Percentiles rank a stretch among this genome's conserved stretches.
These are phyloP conservation scores for Scenedesmus sp. DNA, from an alignment of 163 green algal genomes.

Conservation along the genomic window DNA sequence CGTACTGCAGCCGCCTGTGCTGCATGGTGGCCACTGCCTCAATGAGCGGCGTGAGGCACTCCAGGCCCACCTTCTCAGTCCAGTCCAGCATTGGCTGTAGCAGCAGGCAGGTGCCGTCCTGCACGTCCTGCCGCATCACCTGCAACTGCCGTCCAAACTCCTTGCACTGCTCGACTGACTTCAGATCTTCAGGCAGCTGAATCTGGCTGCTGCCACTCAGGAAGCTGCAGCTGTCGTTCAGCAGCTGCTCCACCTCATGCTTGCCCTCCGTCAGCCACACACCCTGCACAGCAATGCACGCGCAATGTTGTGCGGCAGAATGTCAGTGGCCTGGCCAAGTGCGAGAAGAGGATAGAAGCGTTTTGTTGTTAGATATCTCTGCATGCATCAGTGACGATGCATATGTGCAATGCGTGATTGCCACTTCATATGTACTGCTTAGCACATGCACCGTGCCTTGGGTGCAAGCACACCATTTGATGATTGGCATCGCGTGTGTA, in stretches of 20 bases:
- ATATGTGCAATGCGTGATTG: too few species aligned
- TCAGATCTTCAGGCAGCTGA: not conserved
- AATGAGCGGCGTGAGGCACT: not conserved
- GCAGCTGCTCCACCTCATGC: slow-evolving; percentile 16
- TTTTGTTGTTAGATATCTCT: too few species aligned
- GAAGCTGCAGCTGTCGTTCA: not conserved
- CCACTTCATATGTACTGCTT: too few species aligned
- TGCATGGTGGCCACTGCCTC: not conserved
- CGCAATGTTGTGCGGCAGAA: not conserved
- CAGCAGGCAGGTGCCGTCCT: not conserved
- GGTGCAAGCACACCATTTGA: too few species aligned
- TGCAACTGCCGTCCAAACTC: not conserved
- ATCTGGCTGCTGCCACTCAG: not conserved
- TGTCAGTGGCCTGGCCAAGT: too few species aligned
- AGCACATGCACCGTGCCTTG: too few species aligned
- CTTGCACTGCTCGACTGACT: not conserved
- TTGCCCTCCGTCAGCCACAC: slow-evolving; percentile 17
- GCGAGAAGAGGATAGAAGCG: too few species aligned
- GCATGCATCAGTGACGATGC: too few species aligned
- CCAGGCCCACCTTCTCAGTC: not conserved
- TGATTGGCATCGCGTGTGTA: too few species aligned
- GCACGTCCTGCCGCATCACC: not conserved
- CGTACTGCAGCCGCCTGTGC: not conserved
- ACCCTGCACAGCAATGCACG: not conserved
- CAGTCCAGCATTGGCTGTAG: slow-evolving; percentile 1